Percentiles rank a stretch among this genome's conserved stretches.
These are phyloP conservation scores for Nannochloropsis oceanica DNA, from an alignment of 108 stramenopile species.

Conservation along the genomic window DNA sequence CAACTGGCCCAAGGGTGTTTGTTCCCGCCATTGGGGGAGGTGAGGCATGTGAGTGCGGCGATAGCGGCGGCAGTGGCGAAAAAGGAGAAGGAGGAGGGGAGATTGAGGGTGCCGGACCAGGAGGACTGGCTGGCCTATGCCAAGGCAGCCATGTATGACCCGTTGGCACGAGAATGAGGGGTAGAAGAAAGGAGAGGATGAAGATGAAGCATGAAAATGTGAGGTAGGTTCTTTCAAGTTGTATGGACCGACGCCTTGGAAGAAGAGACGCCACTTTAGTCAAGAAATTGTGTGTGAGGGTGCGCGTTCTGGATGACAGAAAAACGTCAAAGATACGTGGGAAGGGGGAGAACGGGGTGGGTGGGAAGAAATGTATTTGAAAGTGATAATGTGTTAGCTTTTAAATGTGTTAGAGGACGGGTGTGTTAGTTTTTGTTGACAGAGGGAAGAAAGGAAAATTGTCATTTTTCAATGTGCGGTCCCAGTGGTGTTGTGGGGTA, in stretches of 20 bases:
- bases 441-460: no score
- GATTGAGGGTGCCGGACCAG: not conserved
- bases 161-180: not conserved
- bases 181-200: not conserved
- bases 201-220: not conserved
- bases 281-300: no score
- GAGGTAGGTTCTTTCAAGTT: no score
- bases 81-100: not conserved
- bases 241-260: no score
- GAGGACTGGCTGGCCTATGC: not conserved
- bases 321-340: not conserved
- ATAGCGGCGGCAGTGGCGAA: conserved; percentile 8
- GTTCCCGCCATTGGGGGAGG: conserved; percentile 6
- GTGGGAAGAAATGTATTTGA: not conserved
- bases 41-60: not conserved
- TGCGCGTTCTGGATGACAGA: no score
- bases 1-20: not conserved
- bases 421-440: no score
- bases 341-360: not conserved
- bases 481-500: no score
- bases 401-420: no score
- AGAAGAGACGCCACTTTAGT: no score
- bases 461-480: no score
- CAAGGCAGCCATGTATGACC: not conserved
- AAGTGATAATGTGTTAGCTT: no score